Base-by-base conservation (phyloP, 225 moss, liverwort and hornwort genomes). In the Antitrichia curtipendula region DNA sequence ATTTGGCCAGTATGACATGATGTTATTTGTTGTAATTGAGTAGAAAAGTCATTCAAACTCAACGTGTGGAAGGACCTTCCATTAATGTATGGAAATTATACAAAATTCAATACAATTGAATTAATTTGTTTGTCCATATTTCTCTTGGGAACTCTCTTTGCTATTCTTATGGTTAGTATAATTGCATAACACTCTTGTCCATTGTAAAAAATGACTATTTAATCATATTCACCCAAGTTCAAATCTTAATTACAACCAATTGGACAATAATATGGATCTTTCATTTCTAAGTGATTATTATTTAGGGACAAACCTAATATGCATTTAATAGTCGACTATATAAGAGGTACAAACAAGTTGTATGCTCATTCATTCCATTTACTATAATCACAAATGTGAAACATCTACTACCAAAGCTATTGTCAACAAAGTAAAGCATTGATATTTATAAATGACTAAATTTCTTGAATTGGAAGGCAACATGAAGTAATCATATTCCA, bases 21-120 rank as follows among this genome's bases (percentile, higher is more conserved):
- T 40, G 24, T 13, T 69, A 12, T 41, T 40, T 14, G 40, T 40
- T 40, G 69, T 40, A 69, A 69, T 24, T 69, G 69, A 40, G 40
- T 5, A 40, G 3, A 8, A 24, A 24, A 40, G 7, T 38, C 38
- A 12, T 68, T 22, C 23, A 38, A n/a, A 68, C 4, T 66, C 12
- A 38, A 38, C 6, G 13, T 27, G 5, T 1, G 0, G 1, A 15
- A 15, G 4, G 41, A 25, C 8, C 68, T n/a, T n/a, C n/a, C n/a
- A n/a, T n/a, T n/a, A n/a, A n/a, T n/a, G n/a, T n/a, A n/a, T n/a
- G n/a, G n/a, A n/a, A n/a, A n/a, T n/a, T n/a, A n/a, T n/a, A n/a
- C n/a, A n/a, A n/a, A n/a, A n/a, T n/a, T n/a, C n/a, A n/a, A n/a
- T n/a, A n/a, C n/a, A n/a, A n/a, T n/a, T n/a, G n/a, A n/a, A n/a